Evolutionary conservation across 257 asterid genomes (phyloP), one percentile per base, ranked within the genome.

Genomic region (Plantago elongata): DNA sequence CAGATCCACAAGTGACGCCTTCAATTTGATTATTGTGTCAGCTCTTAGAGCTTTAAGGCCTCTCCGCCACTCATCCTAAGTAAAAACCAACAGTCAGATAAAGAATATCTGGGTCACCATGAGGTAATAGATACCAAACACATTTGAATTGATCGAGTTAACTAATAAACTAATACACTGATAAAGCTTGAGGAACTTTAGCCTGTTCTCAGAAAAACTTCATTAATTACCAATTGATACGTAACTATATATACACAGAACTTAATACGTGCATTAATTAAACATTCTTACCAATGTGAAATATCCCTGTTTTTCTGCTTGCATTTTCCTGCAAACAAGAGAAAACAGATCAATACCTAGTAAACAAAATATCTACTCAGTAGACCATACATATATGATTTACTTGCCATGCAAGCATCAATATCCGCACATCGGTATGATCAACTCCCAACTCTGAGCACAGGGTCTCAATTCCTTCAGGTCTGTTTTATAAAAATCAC

Each of bases 231-330:
- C 57, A 51, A 51, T 18, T 15, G 13, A 18, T 22, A 22, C 27
- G 1, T 22, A 22, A 22, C 27, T 22, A 22, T 22, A 22, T 22
- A 22, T 22, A 22, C 27, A 22, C 27, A 2, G 58, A 13, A 52
- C 30, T 22, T 10, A 51, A 17, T 5, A 5, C 7, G 27, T 18
- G 29, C 5, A 9, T 11, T 17, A 22, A 22, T 9, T 45, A 57
- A 63, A 56, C 22, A 44, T 38, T 63, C 82, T 67, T 77, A 91
- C 98, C 90, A 78, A 74, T 68, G 95, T 81, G 78, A 91, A 91
- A 77, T 91, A 88, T 68, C 97, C 98, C 75, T 91, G 98, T 71
- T 77, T 88, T 78, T 83, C 78, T 7, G 98, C 92, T 77, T 86
- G 82, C 95, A 92, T 73, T 89, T 84, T 92, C 97, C 98, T 91